These are phyloP conservation scores for Plasmodium berghei DNA, from an alignment of 169 alveolate species.

Conservation along the genomic window DNA sequence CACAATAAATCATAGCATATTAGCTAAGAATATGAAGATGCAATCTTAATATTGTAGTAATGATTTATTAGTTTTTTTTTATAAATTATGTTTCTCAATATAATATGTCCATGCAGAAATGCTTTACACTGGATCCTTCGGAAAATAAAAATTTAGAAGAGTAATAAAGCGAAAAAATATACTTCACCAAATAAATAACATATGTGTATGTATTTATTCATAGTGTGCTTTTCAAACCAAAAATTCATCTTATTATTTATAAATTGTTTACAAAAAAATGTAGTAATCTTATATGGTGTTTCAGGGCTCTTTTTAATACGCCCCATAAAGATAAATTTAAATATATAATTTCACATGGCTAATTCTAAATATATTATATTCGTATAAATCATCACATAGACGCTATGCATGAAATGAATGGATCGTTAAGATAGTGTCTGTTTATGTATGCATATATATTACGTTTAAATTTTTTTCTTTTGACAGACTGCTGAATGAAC, in stretches of 20 bases:
- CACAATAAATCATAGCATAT: no score
- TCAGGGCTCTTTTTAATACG: no score
- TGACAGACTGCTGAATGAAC: constrained; percentile 35
- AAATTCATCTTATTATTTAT: no score
- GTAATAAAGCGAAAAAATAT: constrained; percentile 15
- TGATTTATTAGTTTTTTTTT: neutral
- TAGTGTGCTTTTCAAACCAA: no score
- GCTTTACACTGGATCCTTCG: constrained; percentile 37
- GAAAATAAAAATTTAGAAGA: constrained; percentile 60
- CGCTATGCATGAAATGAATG: neutral
- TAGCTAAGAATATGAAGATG: no score
- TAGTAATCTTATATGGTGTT: no score
- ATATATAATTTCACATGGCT: no score
- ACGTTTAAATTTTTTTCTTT: neutral
- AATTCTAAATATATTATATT: no score
- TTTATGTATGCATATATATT: neutral
- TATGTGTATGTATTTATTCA: neutral
- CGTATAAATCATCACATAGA: no score
- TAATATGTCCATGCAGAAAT: constrained; percentile 69
- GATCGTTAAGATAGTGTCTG: neutral
- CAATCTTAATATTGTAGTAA: neutral
- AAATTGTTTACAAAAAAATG: no score
- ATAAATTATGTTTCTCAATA: constrained; percentile 2
- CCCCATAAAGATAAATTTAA: no score
- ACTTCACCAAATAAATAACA: neutral